Conservation (phyloP, 2,329 filamentous ascomycete genomes). For the Diaporthe caulivora region DNA sequence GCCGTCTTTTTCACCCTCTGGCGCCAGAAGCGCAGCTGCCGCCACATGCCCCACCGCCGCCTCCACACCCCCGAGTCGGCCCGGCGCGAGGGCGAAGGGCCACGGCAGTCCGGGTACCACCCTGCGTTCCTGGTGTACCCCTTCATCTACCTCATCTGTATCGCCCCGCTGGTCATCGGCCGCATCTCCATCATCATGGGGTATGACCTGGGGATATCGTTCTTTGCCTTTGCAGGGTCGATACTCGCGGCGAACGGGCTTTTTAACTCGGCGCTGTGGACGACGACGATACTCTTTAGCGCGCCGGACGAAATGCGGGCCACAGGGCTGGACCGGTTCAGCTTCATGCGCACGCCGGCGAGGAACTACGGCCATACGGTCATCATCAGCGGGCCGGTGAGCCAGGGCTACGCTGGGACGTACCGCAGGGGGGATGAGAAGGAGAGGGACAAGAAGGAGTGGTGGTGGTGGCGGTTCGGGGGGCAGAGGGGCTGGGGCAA, state of each 20-base stretch:
- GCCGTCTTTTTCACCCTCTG: constrained; percentile 38
- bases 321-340: constrained; percentile 40
- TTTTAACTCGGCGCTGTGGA: constrained; percentile 41
- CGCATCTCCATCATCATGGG: constrained; percentile 35
- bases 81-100: constrained; percentile 1
- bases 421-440: background rate
- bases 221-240: constrained; percentile 38
- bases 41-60: constrained; percentile 32
- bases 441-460: background rate
- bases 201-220: constrained; percentile 12
- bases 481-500: background rate
- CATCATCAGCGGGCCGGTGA: constrained; percentile 17
- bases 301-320: constrained; percentile 37
- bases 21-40: constrained; percentile 36
- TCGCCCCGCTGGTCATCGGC: constrained; percentile 37
- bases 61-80: background rate
- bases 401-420: constrained; percentile 10
- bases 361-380: constrained; percentile 3
- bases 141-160: constrained; percentile 41
- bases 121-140: constrained; percentile 42
- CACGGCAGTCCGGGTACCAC: constrained; percentile 39
- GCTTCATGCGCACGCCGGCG: constrained; percentile 39
- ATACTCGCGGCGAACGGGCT: constrained; percentile 40
- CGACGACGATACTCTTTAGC: constrained; percentile 40
- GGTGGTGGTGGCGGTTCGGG: constrained; percentile 33